Evolutionary conservation across 129 eudicot genomes (phyloP).

Genomic region (Scalesia atractyloides): DNA sequence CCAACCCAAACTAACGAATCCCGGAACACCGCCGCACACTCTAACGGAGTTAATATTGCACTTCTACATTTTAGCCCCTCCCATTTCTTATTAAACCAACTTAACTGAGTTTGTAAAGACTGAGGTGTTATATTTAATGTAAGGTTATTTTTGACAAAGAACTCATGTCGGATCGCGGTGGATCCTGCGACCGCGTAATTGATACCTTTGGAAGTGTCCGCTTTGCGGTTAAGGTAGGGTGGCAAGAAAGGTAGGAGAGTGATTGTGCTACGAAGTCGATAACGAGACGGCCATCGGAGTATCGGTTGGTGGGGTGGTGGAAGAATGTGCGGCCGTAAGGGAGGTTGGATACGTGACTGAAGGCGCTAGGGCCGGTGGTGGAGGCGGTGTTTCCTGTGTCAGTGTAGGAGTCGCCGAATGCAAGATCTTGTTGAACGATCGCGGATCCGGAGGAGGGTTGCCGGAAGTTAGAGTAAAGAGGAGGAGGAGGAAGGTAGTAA

Average conservation of each 20-base stretch:
- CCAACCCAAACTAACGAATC: slow-evolving; percentile 90
- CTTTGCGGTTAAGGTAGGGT: slow-evolving; percentile 46
- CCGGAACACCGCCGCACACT: slow-evolving; percentile 47
- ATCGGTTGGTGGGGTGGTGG: slow-evolving; percentile 83
- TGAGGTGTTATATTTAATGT: slow-evolving; percentile 55
- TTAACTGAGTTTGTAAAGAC: slow-evolving; percentile 63
- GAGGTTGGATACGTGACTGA: slow-evolving; percentile 57
- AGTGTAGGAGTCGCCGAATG: slow-evolving; percentile 84
- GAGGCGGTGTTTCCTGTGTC: slow-evolving; percentile 90
- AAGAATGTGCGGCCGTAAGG: slow-evolving; percentile 84
- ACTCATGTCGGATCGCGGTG: slow-evolving; percentile 67
- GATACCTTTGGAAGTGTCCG: slow-evolving; percentile 45
- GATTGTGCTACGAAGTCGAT: slow-evolving; percentile 68
- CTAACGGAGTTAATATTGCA: slow-evolving; percentile 16
- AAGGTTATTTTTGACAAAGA: slow-evolving; percentile 57
- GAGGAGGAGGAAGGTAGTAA: slow-evolving; percentile 17
- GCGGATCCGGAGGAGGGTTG: slow-evolving; percentile 12
- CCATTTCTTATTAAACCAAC: slow-evolving; percentile 57
- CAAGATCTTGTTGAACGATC: slow-evolving; percentile 63
- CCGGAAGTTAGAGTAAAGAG: slow-evolving; percentile 9
- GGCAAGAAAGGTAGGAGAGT: slow-evolving; percentile 63
- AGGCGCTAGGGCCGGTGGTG: slow-evolving; percentile 57
- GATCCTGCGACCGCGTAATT: slow-evolving; percentile 82
- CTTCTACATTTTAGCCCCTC: slow-evolving; percentile 45
- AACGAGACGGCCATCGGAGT: slow-evolving; percentile 80